Conservation (phyloP, 768 basidiomycete species). For the Baorangia bicolor region DNA sequence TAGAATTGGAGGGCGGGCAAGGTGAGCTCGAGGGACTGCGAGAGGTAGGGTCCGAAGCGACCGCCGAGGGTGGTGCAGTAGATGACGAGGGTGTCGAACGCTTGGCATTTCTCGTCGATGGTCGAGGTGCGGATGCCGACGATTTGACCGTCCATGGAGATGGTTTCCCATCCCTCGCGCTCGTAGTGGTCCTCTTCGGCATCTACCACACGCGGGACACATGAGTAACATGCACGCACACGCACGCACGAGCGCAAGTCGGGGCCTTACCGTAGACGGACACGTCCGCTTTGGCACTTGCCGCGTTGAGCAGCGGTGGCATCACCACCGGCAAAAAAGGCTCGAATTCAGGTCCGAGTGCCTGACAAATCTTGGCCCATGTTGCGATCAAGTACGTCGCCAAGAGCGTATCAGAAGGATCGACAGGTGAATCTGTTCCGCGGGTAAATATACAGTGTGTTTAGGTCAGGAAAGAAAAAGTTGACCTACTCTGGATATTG, state of each 20-base stretch:
- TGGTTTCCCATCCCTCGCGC: slow-evolving; percentile 76
- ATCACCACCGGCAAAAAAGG: slow-evolving; percentile 85
- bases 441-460: too few species aligned
- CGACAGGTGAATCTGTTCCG: slow-evolving; percentile 66
- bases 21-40: slow-evolving; percentile 69
- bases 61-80: slow-evolving; percentile 69
- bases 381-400: slow-evolving; percentile 79
- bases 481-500: slow-evolving; percentile 66
- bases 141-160: slow-evolving; percentile 73
- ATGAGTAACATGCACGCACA: background rate
- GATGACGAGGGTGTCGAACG: slow-evolving; percentile 83
- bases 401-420: slow-evolving; percentile 70
- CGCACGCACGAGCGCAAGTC: background rate
- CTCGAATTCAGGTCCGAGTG: slow-evolving; percentile 80
- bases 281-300: slow-evolving; percentile 78
- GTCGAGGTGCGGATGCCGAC: slow-evolving; percentile 77
- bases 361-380: slow-evolving; percentile 88
- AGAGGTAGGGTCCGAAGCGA: slow-evolving; percentile 69
- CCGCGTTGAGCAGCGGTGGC: slow-evolving; percentile 71
- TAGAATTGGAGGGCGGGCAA: slow-evolving; percentile 71
- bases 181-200: slow-evolving; percentile 54
- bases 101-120: slow-evolving; percentile 86
- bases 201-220: slow-evolving; percentile 38
- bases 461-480: background rate
- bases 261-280: slow-evolving; percentile 57